Percentiles rank a stretch among this genome's conserved stretches.
Conservation (phyloP, 2,329 filamentous ascomycete species). For the Zymoseptoria crescenta region DNA sequence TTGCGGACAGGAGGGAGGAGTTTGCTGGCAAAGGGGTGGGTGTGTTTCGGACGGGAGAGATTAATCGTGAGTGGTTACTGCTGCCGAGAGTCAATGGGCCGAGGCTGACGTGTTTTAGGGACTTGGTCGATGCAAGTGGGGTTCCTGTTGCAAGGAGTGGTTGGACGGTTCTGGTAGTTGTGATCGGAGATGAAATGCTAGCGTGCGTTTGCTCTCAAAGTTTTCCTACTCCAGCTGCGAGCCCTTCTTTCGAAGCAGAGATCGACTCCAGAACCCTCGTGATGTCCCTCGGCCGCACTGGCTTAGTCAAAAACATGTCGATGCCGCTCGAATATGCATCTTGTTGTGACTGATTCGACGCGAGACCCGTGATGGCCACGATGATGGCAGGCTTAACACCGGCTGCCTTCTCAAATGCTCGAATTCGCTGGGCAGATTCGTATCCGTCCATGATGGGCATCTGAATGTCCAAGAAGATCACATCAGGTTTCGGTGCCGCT, state of each 20-base stretch:
- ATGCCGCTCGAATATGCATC: conserved; percentile 16
- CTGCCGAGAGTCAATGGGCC: too few species aligned
- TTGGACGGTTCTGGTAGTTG: background rate
- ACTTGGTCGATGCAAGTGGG: background rate
- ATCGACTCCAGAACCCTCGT: background rate
- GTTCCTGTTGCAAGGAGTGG: background rate
- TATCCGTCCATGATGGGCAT: conserved; percentile 29
- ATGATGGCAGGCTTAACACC: conserved; percentile 8
- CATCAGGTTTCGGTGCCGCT: conserved; percentile 18
- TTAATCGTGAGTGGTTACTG: too few species aligned
- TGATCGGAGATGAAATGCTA: background rate
- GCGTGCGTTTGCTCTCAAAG: background rate
- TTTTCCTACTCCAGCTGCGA: background rate
- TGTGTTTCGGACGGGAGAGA: too few species aligned
- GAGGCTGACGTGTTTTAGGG: background rate
- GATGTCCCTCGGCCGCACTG: conserved; percentile 18
- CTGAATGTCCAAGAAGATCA: conserved; percentile 32
- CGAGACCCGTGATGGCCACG: conserved; percentile 16
- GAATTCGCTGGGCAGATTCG: conserved; percentile 24
- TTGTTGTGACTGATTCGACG: conserved; percentile 8
- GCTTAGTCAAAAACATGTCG: conserved; percentile 22
- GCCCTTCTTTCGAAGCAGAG: background rate
- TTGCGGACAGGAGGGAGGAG: too few species aligned
- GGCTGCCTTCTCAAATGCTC: conserved; percentile 19
- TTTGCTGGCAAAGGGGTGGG: too few species aligned